Evolutionary conservation across 2,329 filamentous ascomycete genomes (phyloP).

Genomic region (Malbranchea zuffiana): DNA sequence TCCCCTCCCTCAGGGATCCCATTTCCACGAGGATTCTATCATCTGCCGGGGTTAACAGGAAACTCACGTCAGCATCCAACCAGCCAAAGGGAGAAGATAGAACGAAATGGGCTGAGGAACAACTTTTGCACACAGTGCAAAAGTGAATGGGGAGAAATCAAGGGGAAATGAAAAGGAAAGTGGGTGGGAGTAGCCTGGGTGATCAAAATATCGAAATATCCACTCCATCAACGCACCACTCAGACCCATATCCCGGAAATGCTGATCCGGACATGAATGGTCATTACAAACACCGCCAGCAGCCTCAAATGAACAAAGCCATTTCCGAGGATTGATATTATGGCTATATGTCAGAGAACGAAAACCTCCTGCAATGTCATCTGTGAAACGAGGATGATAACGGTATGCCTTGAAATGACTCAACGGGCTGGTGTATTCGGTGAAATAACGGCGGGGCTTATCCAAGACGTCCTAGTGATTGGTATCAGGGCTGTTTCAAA

Average conservation of each 20-base stretch:
- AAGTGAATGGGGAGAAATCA: not conserved
- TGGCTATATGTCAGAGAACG: constrained; percentile 90
- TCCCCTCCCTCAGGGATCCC: constrained; percentile 37
- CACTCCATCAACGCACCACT: constrained; percentile 55
- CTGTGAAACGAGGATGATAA: constrained; percentile 67
- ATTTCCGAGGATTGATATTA: constrained; percentile 64
- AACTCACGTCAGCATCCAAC: constrained; percentile 28
- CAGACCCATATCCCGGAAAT: constrained; percentile 63
- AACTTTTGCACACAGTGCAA: too few relatives aligned
- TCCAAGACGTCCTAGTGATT: constrained; percentile 10
- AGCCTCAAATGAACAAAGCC: constrained; percentile 67
- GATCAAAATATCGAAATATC: constrained; percentile 15
- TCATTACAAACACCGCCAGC: constrained; percentile 64
- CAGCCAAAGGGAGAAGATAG: constrained; percentile 5
- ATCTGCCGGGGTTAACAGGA: constrained; percentile 34
- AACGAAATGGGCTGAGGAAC: not conserved
- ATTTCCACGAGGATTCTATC: constrained; percentile 42
- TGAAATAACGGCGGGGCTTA: constrained; percentile 29
- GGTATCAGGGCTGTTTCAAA: not conserved
- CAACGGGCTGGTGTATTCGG: constrained; percentile 73
- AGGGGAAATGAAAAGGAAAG: constrained; percentile 4
- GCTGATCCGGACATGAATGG: constrained; percentile 61
- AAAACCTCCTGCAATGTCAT: constrained; percentile 62
- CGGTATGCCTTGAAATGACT: constrained; percentile 77
- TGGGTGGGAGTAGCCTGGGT: constrained; percentile 1